Evolutionary conservation across 2,329 filamentous ascomycete species (phyloP).

Genomic region (Lecanosticta acicola): DNA sequence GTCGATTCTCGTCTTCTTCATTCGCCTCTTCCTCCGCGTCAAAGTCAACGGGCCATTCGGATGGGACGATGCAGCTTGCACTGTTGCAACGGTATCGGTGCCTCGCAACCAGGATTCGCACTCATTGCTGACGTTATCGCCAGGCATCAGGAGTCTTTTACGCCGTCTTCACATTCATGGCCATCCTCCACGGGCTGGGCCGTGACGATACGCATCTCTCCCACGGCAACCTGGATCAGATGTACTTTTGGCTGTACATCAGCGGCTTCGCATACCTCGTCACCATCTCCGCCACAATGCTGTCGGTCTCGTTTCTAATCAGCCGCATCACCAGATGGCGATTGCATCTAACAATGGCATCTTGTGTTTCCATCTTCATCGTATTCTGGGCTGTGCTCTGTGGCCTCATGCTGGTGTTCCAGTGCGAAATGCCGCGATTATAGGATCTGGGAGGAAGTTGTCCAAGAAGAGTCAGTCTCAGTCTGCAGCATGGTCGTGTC

Average conservation of each 20-base stretch:
- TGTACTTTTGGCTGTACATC: not conserved
- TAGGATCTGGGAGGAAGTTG: conserved; percentile 14
- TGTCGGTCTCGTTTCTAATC: conserved; percentile 25
- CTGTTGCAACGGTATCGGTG: conserved; percentile 20
- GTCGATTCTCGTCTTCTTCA: conserved; percentile 21
- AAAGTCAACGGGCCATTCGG: conserved; percentile 29
- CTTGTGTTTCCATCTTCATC: conserved; percentile 14
- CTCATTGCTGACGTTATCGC: not conserved
- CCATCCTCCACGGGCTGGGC: conserved; percentile 24
- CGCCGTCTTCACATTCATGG: conserved; percentile 13
- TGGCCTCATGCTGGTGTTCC: conserved; percentile 16
- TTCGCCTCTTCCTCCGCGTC: conserved; percentile 26
- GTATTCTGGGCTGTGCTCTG: conserved; percentile 16
- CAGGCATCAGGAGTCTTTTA: conserved; percentile 5
- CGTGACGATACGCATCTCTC: not conserved
- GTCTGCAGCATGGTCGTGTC: not conserved
- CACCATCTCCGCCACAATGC: conserved; percentile 18
- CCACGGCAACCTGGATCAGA: not conserved
- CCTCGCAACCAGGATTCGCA: not conserved
- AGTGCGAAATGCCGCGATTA: conserved; percentile 22
- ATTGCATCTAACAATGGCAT: conserved; percentile 17
- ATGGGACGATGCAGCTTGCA: conserved; percentile 26
- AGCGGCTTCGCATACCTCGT: conserved; percentile 8
- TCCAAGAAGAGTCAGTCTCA: not conserved
- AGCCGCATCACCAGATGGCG: conserved; percentile 20